Evolutionary conservation across 2,329 filamentous ascomycete genomes (phyloP).

Genomic region (Cordyceps tenuipes): DNA sequence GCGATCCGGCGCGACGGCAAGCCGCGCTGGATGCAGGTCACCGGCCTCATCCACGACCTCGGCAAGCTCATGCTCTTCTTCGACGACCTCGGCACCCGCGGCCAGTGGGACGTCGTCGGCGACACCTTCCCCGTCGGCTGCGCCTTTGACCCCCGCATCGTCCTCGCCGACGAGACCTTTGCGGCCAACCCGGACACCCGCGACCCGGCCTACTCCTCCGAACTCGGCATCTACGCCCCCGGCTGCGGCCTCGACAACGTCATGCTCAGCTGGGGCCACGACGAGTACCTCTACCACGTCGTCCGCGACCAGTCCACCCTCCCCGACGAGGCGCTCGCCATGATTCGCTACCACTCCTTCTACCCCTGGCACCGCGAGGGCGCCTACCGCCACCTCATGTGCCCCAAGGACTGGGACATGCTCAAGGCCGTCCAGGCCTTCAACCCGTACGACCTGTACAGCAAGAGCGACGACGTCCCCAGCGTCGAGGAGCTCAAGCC

Average conservation of each 20-base stretch:
- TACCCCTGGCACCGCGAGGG: conserved; percentile 84
- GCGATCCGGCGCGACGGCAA: conserved; percentile 80
- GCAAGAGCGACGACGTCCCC: conserved; percentile 78
- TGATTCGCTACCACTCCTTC: conserved; percentile 91
- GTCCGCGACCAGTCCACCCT: conserved; percentile 74
- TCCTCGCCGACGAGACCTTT: conserved; percentile 69
- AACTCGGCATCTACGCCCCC: conserved; percentile 70
- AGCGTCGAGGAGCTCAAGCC: conserved; percentile 66
- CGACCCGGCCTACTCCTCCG: conserved; percentile 64
- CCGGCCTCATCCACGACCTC: conserved; percentile 69
- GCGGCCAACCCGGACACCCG: conserved; percentile 63
- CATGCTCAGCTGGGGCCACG: conserved; percentile 86
- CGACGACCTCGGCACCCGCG: conserved; percentile 54
- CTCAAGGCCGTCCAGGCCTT: conserved; percentile 75
- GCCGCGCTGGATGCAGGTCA: conserved; percentile 74
- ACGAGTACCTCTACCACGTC: conserved; percentile 82
- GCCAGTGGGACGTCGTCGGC: conserved; percentile 90
- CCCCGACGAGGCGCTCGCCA: conserved; percentile 74
- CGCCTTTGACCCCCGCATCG: conserved; percentile 65
- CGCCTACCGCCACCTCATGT: conserved; percentile 77
- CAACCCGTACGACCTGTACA: conserved; percentile 88
- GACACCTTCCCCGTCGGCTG: conserved; percentile 77
- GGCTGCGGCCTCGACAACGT: conserved; percentile 79
- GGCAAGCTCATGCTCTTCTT: conserved; percentile 76
- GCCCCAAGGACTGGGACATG: conserved; percentile 71